These are phyloP conservation scores for Ambrosiella beaveri DNA, from an alignment of 2,329 filamentous ascomycete genomes.

Conservation along the genomic window DNA sequence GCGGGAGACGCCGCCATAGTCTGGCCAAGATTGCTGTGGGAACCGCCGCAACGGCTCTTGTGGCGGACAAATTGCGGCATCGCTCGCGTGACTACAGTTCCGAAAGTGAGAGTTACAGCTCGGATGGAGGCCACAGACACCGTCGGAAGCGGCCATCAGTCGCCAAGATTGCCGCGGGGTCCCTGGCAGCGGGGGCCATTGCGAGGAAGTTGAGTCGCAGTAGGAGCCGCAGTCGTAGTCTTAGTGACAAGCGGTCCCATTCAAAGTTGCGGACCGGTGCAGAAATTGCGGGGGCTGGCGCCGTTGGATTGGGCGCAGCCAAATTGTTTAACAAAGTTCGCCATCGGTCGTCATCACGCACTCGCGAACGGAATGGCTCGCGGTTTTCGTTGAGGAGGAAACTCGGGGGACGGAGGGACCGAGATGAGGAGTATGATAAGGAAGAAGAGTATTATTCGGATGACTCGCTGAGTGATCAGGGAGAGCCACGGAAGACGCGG, in stretches of 20 bases:
- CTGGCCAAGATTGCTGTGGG: conserved; percentile 39
- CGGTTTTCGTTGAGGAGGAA: conserved; percentile 6
- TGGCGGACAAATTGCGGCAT: conserved; percentile 25
- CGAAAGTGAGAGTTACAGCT: background rate
- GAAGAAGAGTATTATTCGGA: conserved; percentile 12
- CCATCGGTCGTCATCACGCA: conserved; percentile 25
- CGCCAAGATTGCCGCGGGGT: conserved; percentile 41
- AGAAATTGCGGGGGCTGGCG: conserved; percentile 41
- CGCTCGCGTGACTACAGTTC: conserved; percentile 11
- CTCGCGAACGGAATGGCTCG: conserved; percentile 16
- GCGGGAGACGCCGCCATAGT: background rate
- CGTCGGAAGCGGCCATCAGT: conserved; percentile 21
- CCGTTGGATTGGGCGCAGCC: conserved; percentile 42
- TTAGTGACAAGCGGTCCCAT: conserved; percentile 16
- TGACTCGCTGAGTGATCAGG: conserved; percentile 14
- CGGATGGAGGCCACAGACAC: background rate
- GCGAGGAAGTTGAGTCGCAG: conserved; percentile 36
- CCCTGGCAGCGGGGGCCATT: conserved; percentile 39
- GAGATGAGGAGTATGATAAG: conserved; percentile 15
- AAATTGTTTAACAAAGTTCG: conserved; percentile 42
- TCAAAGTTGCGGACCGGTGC: conserved; percentile 29
- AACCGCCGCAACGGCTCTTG: conserved; percentile 26
- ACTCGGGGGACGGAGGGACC: conserved; percentile 13
- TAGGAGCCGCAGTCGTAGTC: conserved; percentile 25
- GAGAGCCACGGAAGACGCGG: background rate